Conservation (phyloP, 2,329 filamentous ascomycete genomes). For the Monosporascus sp. region DNA sequence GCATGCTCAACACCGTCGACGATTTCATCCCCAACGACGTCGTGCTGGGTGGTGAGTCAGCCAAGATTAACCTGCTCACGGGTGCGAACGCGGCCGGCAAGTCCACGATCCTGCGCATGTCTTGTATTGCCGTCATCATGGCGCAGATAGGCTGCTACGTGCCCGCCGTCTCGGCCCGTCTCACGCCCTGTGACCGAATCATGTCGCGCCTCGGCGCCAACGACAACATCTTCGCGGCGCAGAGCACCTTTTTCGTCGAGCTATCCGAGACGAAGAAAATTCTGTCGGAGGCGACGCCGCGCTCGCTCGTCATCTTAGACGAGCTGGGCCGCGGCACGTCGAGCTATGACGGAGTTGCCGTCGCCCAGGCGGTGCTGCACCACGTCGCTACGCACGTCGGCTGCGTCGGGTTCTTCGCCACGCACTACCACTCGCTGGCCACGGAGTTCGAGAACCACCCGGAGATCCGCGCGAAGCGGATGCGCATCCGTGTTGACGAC, state of each 20-base stretch:
- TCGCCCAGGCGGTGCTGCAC: conserved; percentile 95
- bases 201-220: conserved; percentile 98
- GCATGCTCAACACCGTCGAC: conserved; percentile 80
- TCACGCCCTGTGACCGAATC: conserved; percentile 93
- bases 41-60: conserved; percentile 69
- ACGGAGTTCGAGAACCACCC: conserved; percentile 87
- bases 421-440: conserved; percentile 91
- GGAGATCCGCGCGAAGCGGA: conserved; percentile 78
- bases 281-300: conserved; percentile 83
- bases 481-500: conserved; percentile 93
- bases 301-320: conserved; percentile 92
- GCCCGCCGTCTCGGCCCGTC: conserved; percentile 71
- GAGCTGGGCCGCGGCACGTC: conserved; percentile 92
- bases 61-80: conserved; percentile 87
- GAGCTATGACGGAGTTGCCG: conserved; percentile 93
- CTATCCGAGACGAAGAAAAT: conserved; percentile 98
- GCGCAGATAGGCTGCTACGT: conserved; percentile 94
- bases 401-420: conserved; percentile 93
- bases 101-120: conserved; percentile 94
- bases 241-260: conserved; percentile 98
- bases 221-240: conserved; percentile 97
- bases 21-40: conserved; percentile 98
- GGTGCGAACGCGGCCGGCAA: conserved; percentile 97
- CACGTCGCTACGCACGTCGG: conserved; percentile 91
- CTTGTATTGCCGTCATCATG: conserved; percentile 94